These are phyloP conservation scores for Scorias spongiosa DNA, from an alignment of 2,329 filamentous ascomycete genomes.

Conservation along the genomic window DNA sequence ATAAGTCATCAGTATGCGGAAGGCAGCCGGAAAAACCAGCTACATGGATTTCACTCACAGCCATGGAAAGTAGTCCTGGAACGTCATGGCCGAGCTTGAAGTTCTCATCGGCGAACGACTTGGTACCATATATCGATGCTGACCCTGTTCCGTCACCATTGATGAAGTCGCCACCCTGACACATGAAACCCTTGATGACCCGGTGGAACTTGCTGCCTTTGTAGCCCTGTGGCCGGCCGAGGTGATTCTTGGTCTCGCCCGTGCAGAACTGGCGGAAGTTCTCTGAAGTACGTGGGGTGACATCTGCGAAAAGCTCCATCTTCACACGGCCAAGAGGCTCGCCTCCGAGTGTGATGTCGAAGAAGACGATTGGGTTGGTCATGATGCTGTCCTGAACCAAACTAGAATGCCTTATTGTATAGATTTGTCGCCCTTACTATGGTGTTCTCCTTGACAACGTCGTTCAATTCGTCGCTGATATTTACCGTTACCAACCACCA, in stretches of 20 bases:
- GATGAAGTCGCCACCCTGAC: slow-evolving; percentile 90
- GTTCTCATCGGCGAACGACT: slow-evolving; percentile 80
- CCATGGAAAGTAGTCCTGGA: slow-evolving; percentile 80
- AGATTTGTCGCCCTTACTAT: too few relatives aligned
- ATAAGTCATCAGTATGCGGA: not conserved
- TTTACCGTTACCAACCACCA: too few relatives aligned
- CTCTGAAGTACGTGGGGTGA: slow-evolving; percentile 67
- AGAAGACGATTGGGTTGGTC: slow-evolving; percentile 46
- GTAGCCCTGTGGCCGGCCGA: slow-evolving; percentile 75
- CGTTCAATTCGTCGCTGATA: too few relatives aligned
- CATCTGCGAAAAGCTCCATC: slow-evolving; percentile 77
- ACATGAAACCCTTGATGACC: slow-evolving; percentile 93
- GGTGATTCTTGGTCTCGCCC: slow-evolving; percentile 68
- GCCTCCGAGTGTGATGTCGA: slow-evolving; percentile 68
- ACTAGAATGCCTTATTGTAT: not conserved
- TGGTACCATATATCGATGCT: slow-evolving; percentile 69
- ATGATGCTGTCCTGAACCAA: not conserved
- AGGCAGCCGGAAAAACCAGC: not conserved
- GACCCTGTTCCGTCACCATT: slow-evolving; percentile 86
- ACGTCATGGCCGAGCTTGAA: slow-evolving; percentile 65
- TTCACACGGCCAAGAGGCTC: slow-evolving; percentile 76
- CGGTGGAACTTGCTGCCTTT: slow-evolving; percentile 91
- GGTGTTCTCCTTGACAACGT: too few relatives aligned
- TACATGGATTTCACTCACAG: slow-evolving; percentile 42
- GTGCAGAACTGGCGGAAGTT: slow-evolving; percentile 98